phyloP scores from a whole-genome alignment of 169 alveolate genomes.

The Plasmodium chabaudi region DNA sequence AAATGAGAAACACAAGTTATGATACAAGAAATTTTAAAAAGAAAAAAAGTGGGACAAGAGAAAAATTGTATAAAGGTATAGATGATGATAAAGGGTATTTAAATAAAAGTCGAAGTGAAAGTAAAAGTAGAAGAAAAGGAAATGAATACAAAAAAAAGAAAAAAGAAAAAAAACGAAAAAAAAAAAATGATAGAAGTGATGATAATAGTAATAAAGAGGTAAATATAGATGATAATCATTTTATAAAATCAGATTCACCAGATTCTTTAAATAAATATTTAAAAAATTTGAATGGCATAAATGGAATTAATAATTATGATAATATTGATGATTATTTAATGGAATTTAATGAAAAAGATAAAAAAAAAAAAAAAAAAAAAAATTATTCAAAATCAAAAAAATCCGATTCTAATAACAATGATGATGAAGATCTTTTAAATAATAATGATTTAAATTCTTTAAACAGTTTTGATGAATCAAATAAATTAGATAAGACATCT shows the following conservation, averaged over 20 bases:
- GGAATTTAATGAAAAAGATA: conserved; percentile 16
- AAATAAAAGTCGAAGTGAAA: conserved; percentile 31
- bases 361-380: conserved; percentile 31
- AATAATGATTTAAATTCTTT: conserved; percentile 26
- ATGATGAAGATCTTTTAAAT: conserved; percentile 10
- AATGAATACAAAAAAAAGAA: conserved; percentile 23
- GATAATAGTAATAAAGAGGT: conserved; percentile 23
- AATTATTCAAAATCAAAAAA: neutral
- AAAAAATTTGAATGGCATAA: conserved; percentile 9
- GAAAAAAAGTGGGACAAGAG: conserved; percentile 14
- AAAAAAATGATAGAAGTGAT: conserved; percentile 15
- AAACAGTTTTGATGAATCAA: conserved; percentile 15
- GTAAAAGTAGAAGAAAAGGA: conserved; percentile 38
- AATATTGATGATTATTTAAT: conserved; percentile 28
- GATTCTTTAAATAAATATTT: conserved; percentile 34
- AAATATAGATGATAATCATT: conserved; percentile 21
- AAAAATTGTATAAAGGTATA: conserved; percentile 19
- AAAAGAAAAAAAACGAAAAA: conserved; percentile 16
- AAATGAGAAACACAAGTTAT: neutral
- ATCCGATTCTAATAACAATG: conserved; percentile 1
- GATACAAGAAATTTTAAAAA: conserved; percentile 1
- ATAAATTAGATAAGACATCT: neutral
- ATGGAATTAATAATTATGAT: conserved; percentile 8
- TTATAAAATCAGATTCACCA: conserved; percentile 12
- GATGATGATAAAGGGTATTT: conserved; percentile 29